Evolutionary conservation across 495 filamentous ascomycete genomes (phyloP).

Genomic region (Recurvomyces mirabilis): DNA sequence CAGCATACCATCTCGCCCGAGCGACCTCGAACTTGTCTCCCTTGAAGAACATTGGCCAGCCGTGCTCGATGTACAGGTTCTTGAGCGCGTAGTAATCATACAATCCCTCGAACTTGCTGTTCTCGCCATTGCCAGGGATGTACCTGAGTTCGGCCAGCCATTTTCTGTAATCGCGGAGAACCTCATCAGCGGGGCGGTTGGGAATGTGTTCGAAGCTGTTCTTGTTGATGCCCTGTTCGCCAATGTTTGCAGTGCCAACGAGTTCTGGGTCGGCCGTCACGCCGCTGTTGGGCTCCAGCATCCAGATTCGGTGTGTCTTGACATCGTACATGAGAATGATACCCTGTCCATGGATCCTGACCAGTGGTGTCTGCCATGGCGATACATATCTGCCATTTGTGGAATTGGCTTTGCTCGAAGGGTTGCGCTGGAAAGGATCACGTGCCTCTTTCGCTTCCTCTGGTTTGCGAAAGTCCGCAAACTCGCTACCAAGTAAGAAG

Average conservation of each 20-base stretch:
- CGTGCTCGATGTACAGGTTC: not conserved
- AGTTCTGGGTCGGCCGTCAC: not conserved
- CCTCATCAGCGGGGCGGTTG: not conserved
- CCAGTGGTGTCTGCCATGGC: not conserved
- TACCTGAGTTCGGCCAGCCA: not conserved
- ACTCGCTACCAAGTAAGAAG: not conserved
- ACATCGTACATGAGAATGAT: not conserved
- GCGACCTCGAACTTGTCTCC: not conserved
- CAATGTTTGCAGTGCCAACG: not conserved
- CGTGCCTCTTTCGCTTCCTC: not conserved
- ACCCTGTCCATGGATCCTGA: not conserved
- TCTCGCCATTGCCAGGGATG: not conserved
- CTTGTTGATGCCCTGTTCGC: not conserved
- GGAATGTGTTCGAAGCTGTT: not conserved
- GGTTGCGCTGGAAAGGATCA: not conserved
- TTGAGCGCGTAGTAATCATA: not conserved
- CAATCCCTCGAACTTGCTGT: not conserved
- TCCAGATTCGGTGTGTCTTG: not conserved
- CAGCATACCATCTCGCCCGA: not conserved
- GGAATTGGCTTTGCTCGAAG: not conserved
- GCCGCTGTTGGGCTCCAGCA: not conserved
- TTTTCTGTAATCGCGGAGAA: not conserved
- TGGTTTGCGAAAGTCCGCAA: not conserved
- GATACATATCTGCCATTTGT: not conserved
- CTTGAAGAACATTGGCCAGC: not conserved